phyloP scores from a whole-genome alignment of 495 filamentous ascomycete genomes.

The Hyaloscypha finlandica region DNA sequence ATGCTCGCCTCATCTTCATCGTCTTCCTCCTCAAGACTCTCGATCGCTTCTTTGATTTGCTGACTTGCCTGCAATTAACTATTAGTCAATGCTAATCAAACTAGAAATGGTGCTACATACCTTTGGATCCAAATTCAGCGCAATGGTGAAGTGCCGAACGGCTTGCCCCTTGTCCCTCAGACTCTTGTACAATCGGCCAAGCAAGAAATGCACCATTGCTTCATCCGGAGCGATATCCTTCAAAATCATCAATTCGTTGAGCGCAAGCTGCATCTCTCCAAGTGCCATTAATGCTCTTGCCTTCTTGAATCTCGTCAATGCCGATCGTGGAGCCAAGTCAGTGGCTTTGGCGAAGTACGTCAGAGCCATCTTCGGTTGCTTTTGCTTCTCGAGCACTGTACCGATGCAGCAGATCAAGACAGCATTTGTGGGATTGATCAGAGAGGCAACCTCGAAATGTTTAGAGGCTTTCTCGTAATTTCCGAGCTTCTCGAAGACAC shows the following conservation, averaged over 20 bases:
- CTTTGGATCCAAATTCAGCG: conserved; percentile 95
- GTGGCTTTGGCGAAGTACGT: conserved; percentile 78
- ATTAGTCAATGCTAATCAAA: background rate
- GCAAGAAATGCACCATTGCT: conserved; percentile 90
- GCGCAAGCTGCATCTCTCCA: conserved; percentile 67
- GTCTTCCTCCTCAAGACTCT: conserved; percentile 6
- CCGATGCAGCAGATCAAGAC: conserved; percentile 91
- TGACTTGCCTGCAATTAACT: background rate
- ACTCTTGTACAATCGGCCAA: conserved; percentile 84
- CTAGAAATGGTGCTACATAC: conserved; percentile 47
- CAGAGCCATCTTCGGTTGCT: conserved; percentile 74
- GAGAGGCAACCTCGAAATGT: conserved; percentile 83
- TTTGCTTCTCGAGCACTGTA: conserved; percentile 81
- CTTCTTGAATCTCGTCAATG: conserved; percentile 85
- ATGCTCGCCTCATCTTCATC: conserved; percentile 1
- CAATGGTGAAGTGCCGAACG: conserved; percentile 90
- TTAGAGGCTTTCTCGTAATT: conserved; percentile 87
- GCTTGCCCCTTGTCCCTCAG: conserved; percentile 76
- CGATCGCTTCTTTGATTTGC: conserved; percentile 6
- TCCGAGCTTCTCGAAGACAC: conserved; percentile 91
- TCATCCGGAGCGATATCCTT: conserved; percentile 92
- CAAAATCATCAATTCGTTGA: conserved; percentile 76
- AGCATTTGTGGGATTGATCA: conserved; percentile 89
- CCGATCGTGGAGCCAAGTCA: conserved; percentile 75
- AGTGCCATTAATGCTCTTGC: conserved; percentile 82